Evolutionary conservation across 306 rosid genomes (phyloP).

Genomic region (Clitoria ternatea): DNA sequence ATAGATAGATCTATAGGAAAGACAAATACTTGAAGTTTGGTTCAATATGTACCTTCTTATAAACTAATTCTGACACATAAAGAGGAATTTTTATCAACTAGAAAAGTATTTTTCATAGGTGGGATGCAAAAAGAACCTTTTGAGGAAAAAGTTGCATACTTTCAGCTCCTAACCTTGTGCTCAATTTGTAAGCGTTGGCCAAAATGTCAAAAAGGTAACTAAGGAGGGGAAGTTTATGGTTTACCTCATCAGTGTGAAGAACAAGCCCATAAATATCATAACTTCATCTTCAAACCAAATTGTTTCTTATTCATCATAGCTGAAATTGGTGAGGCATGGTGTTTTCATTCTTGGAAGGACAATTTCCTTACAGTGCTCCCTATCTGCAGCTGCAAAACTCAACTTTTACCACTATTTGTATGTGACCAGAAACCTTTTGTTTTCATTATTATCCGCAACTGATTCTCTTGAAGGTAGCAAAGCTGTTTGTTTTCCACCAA

Average conservation of each 20-base stretch:
- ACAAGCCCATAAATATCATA: constrained; percentile 5
- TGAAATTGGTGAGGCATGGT: neutral
- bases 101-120: neutral
- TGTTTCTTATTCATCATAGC: neutral
- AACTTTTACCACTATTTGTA: constrained; percentile 3
- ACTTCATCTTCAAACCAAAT: neutral
- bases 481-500: constrained; percentile 31
- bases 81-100: neutral
- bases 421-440: constrained; percentile 20
- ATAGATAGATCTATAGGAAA: neutral
- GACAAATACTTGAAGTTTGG: neutral
- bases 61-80: neutral
- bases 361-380: neutral
- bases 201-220: constrained; percentile 26
- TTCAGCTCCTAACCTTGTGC: neutral
- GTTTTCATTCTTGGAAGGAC: neutral
- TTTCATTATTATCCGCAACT: constrained; percentile 18
- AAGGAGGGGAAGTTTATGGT: constrained; percentile 21
- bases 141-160: constrained; percentile 8
- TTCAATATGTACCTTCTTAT: neutral
- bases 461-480: constrained; percentile 42
- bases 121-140: constrained; percentile 25
- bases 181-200: neutral
- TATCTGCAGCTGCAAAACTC: constrained; percentile 1
- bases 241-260: constrained; percentile 4